These are phyloP conservation scores for Quercus berberidifolia DNA, from an alignment of 306 rosid species.

Conservation along the genomic window DNA sequence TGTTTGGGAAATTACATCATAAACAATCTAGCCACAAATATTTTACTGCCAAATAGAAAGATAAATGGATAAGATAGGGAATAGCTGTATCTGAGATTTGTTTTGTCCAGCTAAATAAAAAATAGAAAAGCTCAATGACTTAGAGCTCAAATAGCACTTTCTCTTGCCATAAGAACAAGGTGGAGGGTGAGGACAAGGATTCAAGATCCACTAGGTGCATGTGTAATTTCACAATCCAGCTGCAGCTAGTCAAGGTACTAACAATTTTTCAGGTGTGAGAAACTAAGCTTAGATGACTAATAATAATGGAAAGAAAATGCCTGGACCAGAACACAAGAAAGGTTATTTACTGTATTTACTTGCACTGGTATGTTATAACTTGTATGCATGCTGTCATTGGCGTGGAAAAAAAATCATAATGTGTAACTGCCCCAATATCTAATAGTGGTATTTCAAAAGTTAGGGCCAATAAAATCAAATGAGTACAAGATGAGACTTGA, in stretches of 20 bases:
- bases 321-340: too few relatives aligned
- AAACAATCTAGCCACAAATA: slow-evolving; percentile 13
- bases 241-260: neutral
- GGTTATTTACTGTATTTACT: too few relatives aligned
- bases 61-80: neutral
- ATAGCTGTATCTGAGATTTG: neutral
- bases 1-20: slow-evolving; percentile 32
- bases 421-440: too few relatives aligned
- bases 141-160: neutral
- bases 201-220: neutral
- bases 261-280: neutral
- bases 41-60: slow-evolving; percentile 1
- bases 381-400: too few relatives aligned
- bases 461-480: too few relatives aligned
- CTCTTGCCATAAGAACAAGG: neutral
- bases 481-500: too few relatives aligned
- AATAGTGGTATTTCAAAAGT: too few relatives aligned
- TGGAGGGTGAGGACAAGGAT: neutral
- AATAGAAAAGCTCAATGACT: neutral
- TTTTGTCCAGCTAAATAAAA: neutral
- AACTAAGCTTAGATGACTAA: too few relatives aligned
- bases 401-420: too few relatives aligned
- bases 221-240: neutral
- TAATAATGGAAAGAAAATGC: too few relatives aligned
- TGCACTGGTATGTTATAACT: too few relatives aligned